phyloP scores from a whole-genome alignment of 805 yeast genomes.

The Monosporozyma unispora region DNA sequence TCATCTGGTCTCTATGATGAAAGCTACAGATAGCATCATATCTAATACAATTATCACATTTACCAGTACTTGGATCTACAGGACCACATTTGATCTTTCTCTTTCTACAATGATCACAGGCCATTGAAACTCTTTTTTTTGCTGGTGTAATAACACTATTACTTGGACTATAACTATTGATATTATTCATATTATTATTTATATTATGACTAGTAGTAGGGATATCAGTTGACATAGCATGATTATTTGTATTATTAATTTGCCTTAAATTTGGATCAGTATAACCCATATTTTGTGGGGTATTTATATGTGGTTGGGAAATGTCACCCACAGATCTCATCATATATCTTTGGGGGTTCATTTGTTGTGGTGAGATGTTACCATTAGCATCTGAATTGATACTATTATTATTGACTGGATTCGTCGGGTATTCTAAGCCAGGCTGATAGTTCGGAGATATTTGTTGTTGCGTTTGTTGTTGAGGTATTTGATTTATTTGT shows the following conservation, averaged over 20 bases:
- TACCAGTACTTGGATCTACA: constrained; percentile 14
- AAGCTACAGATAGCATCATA: constrained; percentile 21
- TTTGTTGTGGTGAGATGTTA: background rate
- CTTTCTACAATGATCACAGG: constrained; percentile 29
- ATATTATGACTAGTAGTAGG: background rate
- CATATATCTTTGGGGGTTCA: background rate
- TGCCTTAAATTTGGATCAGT: background rate
- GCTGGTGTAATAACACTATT: background rate
- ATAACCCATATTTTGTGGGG: background rate
- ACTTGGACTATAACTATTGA: background rate
- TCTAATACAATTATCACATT: constrained; percentile 25
- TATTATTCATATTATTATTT: background rate
- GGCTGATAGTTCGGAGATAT: background rate
- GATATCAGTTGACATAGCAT: background rate
- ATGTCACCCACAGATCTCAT: background rate
- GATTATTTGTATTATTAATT: background rate
- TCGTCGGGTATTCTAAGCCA: background rate
- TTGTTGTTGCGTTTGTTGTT: no score
- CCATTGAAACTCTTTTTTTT: constrained; percentile 24
- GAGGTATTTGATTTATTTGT: background rate
- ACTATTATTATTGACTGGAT: background rate
- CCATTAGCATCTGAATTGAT: background rate
- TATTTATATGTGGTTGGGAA: background rate
- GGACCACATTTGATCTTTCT: constrained; percentile 27
- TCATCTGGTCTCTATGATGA: constrained; percentile 12